A percentile compares a stretch with the other conserved stretches of the same genome.
Evolutionary conservation across 164 flowering plant species (phyloP).

Genomic region (Magnolia kwangsiensis): DNA sequence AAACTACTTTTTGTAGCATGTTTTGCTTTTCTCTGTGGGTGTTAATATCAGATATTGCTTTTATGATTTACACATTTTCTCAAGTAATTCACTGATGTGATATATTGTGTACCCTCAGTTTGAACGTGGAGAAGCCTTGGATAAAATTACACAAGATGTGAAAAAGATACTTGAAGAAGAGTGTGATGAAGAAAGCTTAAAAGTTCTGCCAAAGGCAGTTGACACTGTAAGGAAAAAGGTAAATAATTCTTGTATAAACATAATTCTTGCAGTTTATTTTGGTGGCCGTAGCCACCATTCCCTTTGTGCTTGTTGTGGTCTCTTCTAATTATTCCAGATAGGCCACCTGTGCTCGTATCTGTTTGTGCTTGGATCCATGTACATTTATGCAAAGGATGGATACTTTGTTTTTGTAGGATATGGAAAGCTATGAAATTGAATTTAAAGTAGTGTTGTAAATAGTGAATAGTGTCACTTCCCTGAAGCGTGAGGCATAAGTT

Average conservation of each 20-base stretch:
- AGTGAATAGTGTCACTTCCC: no score
- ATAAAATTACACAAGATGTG: constrained; percentile 74
- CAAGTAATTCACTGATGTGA: neutral
- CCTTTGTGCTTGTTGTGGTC: neutral
- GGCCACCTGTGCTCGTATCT: neutral
- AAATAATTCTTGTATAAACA: constrained; percentile 2
- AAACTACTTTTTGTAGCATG: neutral
- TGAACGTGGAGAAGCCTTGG: constrained; percentile 96
- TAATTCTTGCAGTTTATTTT: neutral
- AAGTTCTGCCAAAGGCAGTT: constrained; percentile 70
- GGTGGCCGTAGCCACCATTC: neutral
- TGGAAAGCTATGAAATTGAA: neutral
- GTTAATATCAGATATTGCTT: neutral
- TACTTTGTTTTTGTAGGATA: neutral
- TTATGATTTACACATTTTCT: neutral
- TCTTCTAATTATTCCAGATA: neutral
- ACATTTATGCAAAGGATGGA: neutral
- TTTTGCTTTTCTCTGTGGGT: neutral
- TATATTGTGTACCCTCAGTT: constrained; percentile 45
- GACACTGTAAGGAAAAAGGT: constrained; percentile 91
- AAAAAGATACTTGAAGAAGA: constrained; percentile 75
- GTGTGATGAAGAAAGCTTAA: constrained; percentile 82
- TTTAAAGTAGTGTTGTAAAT: no score
- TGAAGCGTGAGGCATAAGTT: no score
- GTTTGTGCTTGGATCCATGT: neutral